These are phyloP conservation scores for Plasmodium yoelii DNA, from an alignment of 169 alveolate species.

Conservation along the genomic window DNA sequence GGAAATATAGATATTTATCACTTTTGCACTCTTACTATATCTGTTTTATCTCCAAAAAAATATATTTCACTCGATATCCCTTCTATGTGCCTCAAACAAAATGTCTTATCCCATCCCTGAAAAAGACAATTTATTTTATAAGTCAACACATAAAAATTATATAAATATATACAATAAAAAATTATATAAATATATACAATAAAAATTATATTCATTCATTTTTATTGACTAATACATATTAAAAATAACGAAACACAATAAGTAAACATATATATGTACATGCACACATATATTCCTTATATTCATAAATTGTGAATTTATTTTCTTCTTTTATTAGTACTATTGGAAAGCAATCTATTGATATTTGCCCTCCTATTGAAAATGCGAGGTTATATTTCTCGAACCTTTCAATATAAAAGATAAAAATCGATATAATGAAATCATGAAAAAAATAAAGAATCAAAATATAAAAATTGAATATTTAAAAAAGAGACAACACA, in stretches of 20 bases:
- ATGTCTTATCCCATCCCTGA: slow-evolving; percentile 95
- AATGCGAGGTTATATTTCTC: slow-evolving; percentile 86
- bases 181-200: too few species aligned
- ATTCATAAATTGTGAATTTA: not conserved
- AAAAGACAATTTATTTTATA: not conserved
- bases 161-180: too few species aligned
- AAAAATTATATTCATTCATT: too few species aligned
- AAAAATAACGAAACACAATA: not conserved
- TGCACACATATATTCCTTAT: not conserved
- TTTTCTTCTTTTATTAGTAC: slow-evolving; percentile 70
- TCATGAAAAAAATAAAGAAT: slow-evolving; percentile 82
- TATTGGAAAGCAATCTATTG: slow-evolving; percentile 95
- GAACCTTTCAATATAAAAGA: slow-evolving; percentile 83
- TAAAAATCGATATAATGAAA: slow-evolving; percentile 85
- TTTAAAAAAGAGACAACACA: not conserved
- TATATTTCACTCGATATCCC: slow-evolving; percentile 90
- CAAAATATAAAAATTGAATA: slow-evolving; percentile 82
- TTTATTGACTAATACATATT: too few species aligned
- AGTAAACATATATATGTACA: not conserved
- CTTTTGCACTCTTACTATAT: slow-evolving; percentile 68
- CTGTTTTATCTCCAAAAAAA: slow-evolving; percentile 95
- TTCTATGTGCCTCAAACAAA: slow-evolving; percentile 89
- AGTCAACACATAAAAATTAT: not conserved
- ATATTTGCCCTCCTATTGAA: slow-evolving; percentile 97
- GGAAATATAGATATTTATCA: too few species aligned